Conservation (phyloP, 495 filamentous ascomycete species). For the Penicillium angulare region DNA sequence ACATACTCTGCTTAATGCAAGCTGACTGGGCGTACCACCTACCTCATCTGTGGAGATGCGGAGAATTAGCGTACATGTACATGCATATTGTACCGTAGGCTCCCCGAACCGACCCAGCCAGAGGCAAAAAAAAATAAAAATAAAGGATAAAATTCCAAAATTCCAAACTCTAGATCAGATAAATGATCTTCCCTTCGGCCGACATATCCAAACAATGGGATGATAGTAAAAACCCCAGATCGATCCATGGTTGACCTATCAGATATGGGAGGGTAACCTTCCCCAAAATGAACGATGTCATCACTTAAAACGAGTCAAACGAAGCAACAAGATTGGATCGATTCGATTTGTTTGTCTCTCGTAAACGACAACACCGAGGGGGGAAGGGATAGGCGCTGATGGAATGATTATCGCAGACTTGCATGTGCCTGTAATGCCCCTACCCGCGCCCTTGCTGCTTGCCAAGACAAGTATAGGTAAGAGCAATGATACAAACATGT, state of each 20-base stretch:
- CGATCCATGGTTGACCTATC: slow-evolving; percentile 19
- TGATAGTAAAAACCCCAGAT: slow-evolving; percentile 2
- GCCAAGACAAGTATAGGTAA: neutral
- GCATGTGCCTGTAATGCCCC: slow-evolving; percentile 14
- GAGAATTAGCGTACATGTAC: slow-evolving; percentile 19
- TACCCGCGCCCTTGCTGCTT: slow-evolving; percentile 22
- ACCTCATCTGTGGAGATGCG: slow-evolving; percentile 21
- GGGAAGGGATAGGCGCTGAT: neutral
- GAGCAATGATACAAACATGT: no score
- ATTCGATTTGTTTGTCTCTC: neutral
- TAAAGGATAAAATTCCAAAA: neutral
- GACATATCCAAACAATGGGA: slow-evolving; percentile 16
- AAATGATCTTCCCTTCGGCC: slow-evolving; percentile 11
- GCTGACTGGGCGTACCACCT: neutral
- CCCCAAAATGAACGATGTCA: slow-evolving; percentile 23
- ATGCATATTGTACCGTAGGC: slow-evolving; percentile 1
- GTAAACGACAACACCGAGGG: no score
- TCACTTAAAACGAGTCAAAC: slow-evolving; percentile 10
- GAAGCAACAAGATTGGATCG: neutral
- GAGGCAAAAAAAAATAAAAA: neutral
- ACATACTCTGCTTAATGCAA: neutral
- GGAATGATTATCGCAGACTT: slow-evolving; percentile 19
- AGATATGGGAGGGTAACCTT: slow-evolving; percentile 1
- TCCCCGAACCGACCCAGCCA: neutral
- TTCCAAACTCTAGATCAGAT: slow-evolving; percentile 20